Percentiles rank a stretch among this genome's conserved stretches.
phyloP scores from a whole-genome alignment of 306 rosid genomes.

The Quercus wislizeni region DNA sequence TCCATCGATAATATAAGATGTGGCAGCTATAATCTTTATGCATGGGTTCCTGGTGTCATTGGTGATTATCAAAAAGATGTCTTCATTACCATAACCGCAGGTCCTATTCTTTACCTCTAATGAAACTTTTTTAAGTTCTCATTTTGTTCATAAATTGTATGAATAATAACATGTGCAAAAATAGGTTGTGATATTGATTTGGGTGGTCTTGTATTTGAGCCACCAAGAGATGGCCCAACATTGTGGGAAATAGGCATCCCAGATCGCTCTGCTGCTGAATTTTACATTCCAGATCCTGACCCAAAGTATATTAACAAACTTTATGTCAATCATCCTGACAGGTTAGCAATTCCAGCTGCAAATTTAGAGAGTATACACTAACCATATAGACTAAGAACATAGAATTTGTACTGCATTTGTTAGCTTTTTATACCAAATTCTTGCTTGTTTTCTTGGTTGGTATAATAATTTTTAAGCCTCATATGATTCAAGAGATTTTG shows the following conservation, averaged over 20 bases:
- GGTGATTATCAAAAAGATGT: slow-evolving; percentile 66
- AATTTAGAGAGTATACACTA: background rate
- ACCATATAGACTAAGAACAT: no score
- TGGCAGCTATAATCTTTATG: slow-evolving; percentile 60
- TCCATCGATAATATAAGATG: slow-evolving; percentile 37
- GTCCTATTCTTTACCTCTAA: slow-evolving; percentile 14
- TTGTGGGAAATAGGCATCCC: slow-evolving; percentile 95
- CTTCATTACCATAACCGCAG: slow-evolving; percentile 55
- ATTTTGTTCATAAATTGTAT: background rate
- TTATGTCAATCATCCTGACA: slow-evolving; percentile 77
- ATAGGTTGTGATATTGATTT: slow-evolving; percentile 53
- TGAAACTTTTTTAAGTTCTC: background rate
- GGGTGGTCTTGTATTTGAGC: slow-evolving; percentile 65
- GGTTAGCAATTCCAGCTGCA: slow-evolving; percentile 31
- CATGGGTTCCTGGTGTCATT: slow-evolving; percentile 77
- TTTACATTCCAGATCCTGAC: slow-evolving; percentile 77
- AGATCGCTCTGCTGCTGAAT: slow-evolving; percentile 81
- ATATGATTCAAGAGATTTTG: no score
- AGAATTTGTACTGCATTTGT: no score
- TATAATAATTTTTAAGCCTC: no score
- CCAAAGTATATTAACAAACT: slow-evolving; percentile 76
- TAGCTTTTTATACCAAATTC: no score
- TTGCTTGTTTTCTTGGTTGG: no score
- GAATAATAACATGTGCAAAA: slow-evolving; percentile 10
- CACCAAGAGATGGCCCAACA: slow-evolving; percentile 86